Evolutionary conservation across 2,329 filamentous ascomycete species (phyloP).

Genomic region (Botrytis paeoniae): DNA sequence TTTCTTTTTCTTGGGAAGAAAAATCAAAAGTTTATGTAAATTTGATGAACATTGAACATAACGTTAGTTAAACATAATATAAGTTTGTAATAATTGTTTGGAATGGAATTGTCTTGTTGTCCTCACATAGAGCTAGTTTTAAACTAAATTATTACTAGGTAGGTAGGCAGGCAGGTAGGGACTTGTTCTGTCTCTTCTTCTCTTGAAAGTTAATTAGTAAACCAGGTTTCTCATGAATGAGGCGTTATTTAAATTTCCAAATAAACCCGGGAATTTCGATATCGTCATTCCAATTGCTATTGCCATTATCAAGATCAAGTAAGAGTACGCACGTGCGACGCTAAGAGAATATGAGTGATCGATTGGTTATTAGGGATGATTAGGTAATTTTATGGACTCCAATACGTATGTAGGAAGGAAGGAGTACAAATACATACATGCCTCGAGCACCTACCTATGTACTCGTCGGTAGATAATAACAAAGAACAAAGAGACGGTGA

Average conservation of each 20-base stretch:
- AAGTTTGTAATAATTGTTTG: not conserved
- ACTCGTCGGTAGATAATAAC: not conserved
- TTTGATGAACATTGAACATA: not conserved
- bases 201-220: not conserved
- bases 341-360: not conserved
- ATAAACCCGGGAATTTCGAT: not conserved
- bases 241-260: not conserved
- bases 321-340: conserved; percentile 2
- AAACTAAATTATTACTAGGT: not conserved
- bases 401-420: too few relatives aligned
- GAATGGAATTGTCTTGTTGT: conserved; percentile 9
- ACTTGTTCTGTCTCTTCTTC: not conserved
- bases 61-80: not conserved
- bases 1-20: not conserved
- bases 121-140: conserved; percentile 16
- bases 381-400: not conserved
- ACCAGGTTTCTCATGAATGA: not conserved
- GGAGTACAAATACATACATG: too few relatives aligned
- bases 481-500: not conserved
- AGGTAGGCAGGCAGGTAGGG: too few relatives aligned
- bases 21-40: conserved; percentile 6
- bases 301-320: not conserved
- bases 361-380: not conserved
- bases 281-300: conserved; percentile 8
- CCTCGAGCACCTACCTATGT: not conserved